phyloP scores from a whole-genome alignment of 225 moss, liverwort and hornwort species.

The Bryum argenteum region DNA sequence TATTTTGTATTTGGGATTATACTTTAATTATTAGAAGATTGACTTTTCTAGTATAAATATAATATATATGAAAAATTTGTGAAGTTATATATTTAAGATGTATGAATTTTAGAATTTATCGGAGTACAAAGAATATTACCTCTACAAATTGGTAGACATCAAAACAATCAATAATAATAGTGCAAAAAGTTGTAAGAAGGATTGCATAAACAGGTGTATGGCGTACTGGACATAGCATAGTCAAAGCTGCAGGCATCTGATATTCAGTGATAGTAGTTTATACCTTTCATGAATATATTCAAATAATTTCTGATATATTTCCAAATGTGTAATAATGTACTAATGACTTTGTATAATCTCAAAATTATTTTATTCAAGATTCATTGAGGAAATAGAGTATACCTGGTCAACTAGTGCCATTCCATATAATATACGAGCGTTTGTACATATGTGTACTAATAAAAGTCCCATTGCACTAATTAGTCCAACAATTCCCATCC shows the following conservation, averaged over 20 bases:
- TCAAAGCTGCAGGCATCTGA: constrained; percentile 52
- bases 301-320: too few relatives aligned
- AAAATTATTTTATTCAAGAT: background rate
- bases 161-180: constrained; percentile 59
- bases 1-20: background rate
- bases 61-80: too few relatives aligned
- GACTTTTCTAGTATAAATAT: background rate
- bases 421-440: constrained; percentile 79
- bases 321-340: too few relatives aligned
- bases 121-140: constrained; percentile 24
- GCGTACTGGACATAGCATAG: constrained; percentile 46
- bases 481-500: constrained; percentile 67
- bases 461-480: constrained; percentile 70
- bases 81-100: too few relatives aligned
- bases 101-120: too few relatives aligned
- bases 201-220: constrained; percentile 77
- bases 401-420: constrained; percentile 94
- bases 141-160: constrained; percentile 66
- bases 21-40: too few relatives aligned
- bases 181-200: constrained; percentile 56
- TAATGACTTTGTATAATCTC: too few relatives aligned
- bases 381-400: accelerated
- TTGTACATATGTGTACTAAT: constrained; percentile 58
- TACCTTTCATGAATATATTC: background rate
- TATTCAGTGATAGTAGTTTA: constrained; percentile 1